Conservation (phyloP, 2,329 filamentous ascomycete genomes). For the Colletotrichum lentis region DNA sequence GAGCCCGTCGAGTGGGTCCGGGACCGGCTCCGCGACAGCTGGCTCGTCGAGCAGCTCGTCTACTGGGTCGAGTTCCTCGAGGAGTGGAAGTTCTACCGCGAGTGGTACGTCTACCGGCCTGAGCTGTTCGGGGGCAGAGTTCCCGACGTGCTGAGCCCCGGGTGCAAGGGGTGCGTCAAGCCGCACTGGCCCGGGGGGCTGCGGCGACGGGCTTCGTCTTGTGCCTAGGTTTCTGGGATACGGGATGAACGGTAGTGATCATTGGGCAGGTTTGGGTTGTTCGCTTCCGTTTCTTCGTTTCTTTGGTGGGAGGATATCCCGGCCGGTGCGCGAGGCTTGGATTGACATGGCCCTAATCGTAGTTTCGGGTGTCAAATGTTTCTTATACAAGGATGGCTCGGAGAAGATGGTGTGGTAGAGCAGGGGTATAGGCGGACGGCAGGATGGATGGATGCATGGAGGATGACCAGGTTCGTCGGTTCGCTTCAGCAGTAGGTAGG, state of each 20-base stretch:
- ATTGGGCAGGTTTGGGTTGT: background rate
- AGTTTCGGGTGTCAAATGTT: slow-evolving; percentile 6
- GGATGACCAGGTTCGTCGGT: background rate
- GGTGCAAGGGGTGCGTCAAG: slow-evolving; percentile 33
- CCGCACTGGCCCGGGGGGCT: slow-evolving; percentile 31
- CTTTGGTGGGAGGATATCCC: background rate
- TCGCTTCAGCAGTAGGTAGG: slow-evolving; percentile 14
- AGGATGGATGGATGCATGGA: background rate
- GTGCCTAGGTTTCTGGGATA: background rate
- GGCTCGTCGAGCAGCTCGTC: slow-evolving; percentile 39
- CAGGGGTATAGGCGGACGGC: background rate
- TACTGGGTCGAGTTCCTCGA: slow-evolving; percentile 39
- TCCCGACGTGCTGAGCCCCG: slow-evolving; percentile 36
- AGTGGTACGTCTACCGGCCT: slow-evolving; percentile 37
- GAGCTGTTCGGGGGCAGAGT: slow-evolving; percentile 34
- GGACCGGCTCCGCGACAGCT: slow-evolving; percentile 37
- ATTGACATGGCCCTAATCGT: slow-evolving; percentile 15
- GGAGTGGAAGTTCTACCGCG: slow-evolving; percentile 39
- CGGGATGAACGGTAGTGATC: too few species aligned
- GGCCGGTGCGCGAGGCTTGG: slow-evolving; percentile 18
- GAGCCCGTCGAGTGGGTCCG: slow-evolving; percentile 27
- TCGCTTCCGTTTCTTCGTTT: slow-evolving; percentile 8
- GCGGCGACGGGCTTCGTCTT: slow-evolving; percentile 30
- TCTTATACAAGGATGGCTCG: background rate
- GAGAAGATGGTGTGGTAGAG: slow-evolving; percentile 14